phyloP scores from a whole-genome alignment of 2,329 filamentous ascomycete species.

The Aspergillus pseudotamarii region DNA sequence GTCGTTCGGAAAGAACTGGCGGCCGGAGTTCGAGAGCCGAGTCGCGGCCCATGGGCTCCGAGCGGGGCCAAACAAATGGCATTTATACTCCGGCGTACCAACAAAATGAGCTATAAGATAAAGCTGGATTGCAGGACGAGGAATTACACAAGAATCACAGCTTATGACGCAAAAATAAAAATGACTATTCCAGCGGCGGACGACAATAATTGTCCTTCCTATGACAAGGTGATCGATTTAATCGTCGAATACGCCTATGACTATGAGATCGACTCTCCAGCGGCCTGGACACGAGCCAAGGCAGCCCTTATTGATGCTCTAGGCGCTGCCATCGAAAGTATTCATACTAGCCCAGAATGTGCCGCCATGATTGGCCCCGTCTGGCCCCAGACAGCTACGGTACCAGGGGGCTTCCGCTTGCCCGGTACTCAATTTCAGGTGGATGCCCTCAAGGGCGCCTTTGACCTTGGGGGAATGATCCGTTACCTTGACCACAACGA shows the following conservation, averaged over 20 bases:
- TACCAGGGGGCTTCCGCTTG: conserved; percentile 38
- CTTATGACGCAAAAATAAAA: not conserved
- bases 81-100: too few relatives aligned
- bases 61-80: too few relatives aligned
- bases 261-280: conserved; percentile 18
- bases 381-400: conserved; percentile 45
- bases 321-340: conserved; percentile 30
- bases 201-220: conserved; percentile 6
- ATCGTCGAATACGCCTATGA: conserved; percentile 28
- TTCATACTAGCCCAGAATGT: conserved; percentile 23
- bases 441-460: conserved; percentile 44
- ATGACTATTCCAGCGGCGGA: not conserved
- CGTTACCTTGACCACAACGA: conserved; percentile 49
- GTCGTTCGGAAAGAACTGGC: not conserved
- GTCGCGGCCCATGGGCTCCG: too few relatives aligned
- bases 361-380: conserved; percentile 23
- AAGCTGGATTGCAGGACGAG: not conserved
- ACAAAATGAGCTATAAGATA: not conserved
- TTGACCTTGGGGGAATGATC: conserved; percentile 43
- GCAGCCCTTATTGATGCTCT: conserved; percentile 28
- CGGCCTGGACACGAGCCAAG: conserved; percentile 22
- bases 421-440: conserved; percentile 37
- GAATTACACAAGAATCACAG: not conserved
- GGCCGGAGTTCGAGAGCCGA: not conserved
- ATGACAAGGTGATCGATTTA: conserved; percentile 39